Base-by-base conservation (phyloP, 169 alveolate genomes). In the Plasmodium relictum region DNA sequence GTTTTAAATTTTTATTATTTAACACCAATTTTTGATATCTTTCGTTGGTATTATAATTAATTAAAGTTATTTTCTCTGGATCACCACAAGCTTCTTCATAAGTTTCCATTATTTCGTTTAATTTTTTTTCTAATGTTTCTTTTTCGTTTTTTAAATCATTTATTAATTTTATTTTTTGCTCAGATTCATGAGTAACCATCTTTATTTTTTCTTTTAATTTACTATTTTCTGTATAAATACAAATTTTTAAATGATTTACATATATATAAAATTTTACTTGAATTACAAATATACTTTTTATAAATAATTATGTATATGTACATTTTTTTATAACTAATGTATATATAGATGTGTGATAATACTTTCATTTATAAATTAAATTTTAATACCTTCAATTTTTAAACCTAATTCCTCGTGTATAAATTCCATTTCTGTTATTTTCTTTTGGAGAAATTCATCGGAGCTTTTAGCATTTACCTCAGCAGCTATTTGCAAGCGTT, bases 21-120 rank as follows among this genome's bases (percentile, higher is more conserved):
- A 76, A 52, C 41, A 76, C 89, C 16, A 76, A 44, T 41, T 76
- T 66, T 58, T 76, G 89, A 26, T 76, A 76, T 50, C 89, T 76
- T 63, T 76, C 70, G 31, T 76, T 76, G 3, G 76, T 76, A 42
- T 63, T 76, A 66, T 58, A 76, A 63, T 76, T 76, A 2, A 63
- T 70, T 63, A 76, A 56, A 5, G 89, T 42, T 48, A 76, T 24
- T 65, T 63, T 76, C 31, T 76, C 89, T 42, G 89, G 89, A 7
- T 76, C 69, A 0, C 37, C 63, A 54, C 44, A 26, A 7, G 89
- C 89, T 18, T 76, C 89, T 76, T 76, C 89, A 56, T 63, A 63
- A 9, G 89, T 76, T 45, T 20, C 16, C 68, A 76, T 76, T 37
- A 76, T 76, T 8, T 76, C 89, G 42, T 76, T 76, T 26, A 76